A percentile compares a stretch with the other conserved stretches of the same genome.
Evolutionary conservation across 441 rosid species (phyloP).

Genomic region (Populus tomentosa): DNA sequence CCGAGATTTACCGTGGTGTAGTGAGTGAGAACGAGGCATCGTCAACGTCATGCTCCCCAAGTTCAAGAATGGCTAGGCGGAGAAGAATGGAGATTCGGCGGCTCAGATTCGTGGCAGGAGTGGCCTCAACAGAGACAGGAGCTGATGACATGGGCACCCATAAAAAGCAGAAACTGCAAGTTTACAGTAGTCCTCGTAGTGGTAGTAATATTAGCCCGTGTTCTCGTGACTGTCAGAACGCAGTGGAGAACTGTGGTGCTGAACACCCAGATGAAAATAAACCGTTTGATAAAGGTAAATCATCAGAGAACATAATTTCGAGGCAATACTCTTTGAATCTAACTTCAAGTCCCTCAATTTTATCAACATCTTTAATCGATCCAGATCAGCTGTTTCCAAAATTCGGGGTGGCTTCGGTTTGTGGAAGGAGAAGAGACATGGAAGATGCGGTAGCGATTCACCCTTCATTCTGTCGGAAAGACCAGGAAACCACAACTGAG

Average conservation of each 20-base stretch:
- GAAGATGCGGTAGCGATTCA: slow-evolving; percentile 71
- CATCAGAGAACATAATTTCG: slow-evolving; percentile 2
- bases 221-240: slow-evolving; percentile 23
- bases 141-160: neutral
- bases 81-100: slow-evolving; percentile 75
- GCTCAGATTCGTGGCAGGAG: slow-evolving; percentile 34
- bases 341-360: neutral
- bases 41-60: slow-evolving; percentile 25
- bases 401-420: slow-evolving; percentile 69
- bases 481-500: slow-evolving; percentile 17
- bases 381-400: slow-evolving; percentile 31
- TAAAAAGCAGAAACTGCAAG: slow-evolving; percentile 39
- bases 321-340: slow-evolving; percentile 12
- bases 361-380: slow-evolving; percentile 15
- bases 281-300: slow-evolving; percentile 1
- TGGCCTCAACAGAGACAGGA: neutral
- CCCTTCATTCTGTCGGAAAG: slow-evolving; percentile 33
- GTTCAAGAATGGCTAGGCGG: slow-evolving; percentile 50
- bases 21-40: slow-evolving; percentile 34
- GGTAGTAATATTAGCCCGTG: slow-evolving; percentile 10
- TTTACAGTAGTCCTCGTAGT: neutral
- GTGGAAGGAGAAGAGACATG: slow-evolving; percentile 87
- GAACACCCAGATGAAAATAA: slow-evolving; percentile 9
- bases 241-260: slow-evolving; percentile 10
- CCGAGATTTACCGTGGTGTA: slow-evolving; percentile 52